Conservation (phyloP, 257 asterid genomes). For the Verbascum thapsus region DNA sequence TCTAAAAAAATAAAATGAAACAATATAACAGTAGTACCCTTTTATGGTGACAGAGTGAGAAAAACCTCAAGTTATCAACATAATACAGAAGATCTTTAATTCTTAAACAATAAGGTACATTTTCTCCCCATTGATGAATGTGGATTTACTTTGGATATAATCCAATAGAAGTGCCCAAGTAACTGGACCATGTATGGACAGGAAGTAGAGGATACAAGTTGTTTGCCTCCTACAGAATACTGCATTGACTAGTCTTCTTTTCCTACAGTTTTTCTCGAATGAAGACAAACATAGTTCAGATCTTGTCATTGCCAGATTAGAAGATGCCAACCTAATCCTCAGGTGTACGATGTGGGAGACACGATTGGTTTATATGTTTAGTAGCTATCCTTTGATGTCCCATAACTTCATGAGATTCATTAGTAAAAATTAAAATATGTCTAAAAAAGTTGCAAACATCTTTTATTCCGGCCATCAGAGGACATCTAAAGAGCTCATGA, state of each 20-base stretch:
- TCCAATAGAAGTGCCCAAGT: neutral
- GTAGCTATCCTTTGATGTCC: no score
- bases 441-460: neutral
- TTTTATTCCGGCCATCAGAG: neutral
- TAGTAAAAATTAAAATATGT: no score
- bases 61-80: slow-evolving; percentile 11
- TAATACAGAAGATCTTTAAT: slow-evolving; percentile 15
- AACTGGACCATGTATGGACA: slow-evolving; percentile 14
- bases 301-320: neutral
- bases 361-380: no score
- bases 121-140: neutral
- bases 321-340: slow-evolving; percentile 8
- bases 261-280: neutral
- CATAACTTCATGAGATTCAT: no score
- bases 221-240: slow-evolving; percentile 3
- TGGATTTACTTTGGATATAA: neutral
- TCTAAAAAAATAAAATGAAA: slow-evolving; percentile 2
- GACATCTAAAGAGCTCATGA: neutral
- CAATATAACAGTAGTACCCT: neutral
- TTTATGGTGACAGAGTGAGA: slow-evolving; percentile 3
- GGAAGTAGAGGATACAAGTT: slow-evolving; percentile 9
- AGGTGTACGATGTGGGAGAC: neutral
- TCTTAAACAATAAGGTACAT: neutral
- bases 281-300: neutral
- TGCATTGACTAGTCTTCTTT: slow-evolving; percentile 15